These are phyloP conservation scores for Lachnellula suecica DNA, from an alignment of 2,329 filamentous ascomycete species.

Conservation along the genomic window DNA sequence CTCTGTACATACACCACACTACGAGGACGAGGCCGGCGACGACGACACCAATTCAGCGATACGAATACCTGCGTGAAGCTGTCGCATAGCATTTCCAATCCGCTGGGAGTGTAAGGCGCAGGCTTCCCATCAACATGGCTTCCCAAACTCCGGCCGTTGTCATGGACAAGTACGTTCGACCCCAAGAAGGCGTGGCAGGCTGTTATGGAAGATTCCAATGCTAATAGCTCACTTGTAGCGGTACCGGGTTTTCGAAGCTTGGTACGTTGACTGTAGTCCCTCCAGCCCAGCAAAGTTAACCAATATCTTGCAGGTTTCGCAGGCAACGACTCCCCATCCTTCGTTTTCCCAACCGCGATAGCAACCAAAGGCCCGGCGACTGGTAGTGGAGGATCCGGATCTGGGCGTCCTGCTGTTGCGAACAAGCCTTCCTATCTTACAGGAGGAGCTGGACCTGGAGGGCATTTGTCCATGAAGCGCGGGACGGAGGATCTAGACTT, in stretches of 20 bases:
- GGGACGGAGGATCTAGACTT: slow-evolving; percentile 98
- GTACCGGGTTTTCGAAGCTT: slow-evolving; percentile 98
- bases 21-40: neutral
- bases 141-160: slow-evolving; percentile 99
- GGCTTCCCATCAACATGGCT: slow-evolving; percentile 65
- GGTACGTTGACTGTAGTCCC: slow-evolving; percentile 56
- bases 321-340: slow-evolving; percentile 98
- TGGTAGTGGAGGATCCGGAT: slow-evolving; percentile 73
- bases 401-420: slow-evolving; percentile 83
- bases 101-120: slow-evolving; percentile 26
- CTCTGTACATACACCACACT: neutral
- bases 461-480: slow-evolving; percentile 86
- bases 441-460: slow-evolving; percentile 78
- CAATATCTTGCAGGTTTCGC: slow-evolving; percentile 71
- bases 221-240: slow-evolving; percentile 65
- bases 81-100: slow-evolving; percentile 29
- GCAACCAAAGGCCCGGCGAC: slow-evolving; percentile 82
- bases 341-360: slow-evolving; percentile 98
- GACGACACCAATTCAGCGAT: slow-evolving; percentile 11
- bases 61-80: slow-evolving; percentile 15
- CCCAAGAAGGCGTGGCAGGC: slow-evolving; percentile 26
- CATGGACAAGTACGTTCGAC: slow-evolving; percentile 96
- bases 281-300: slow-evolving; percentile 1
- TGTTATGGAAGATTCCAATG: slow-evolving; percentile 20
- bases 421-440: slow-evolving; percentile 97